A percentile compares a stretch with the other conserved stretches of the same genome.
Conservation (phyloP, 2,329 filamentous ascomycete genomes). For the Zymoseptoria crescenta region DNA sequence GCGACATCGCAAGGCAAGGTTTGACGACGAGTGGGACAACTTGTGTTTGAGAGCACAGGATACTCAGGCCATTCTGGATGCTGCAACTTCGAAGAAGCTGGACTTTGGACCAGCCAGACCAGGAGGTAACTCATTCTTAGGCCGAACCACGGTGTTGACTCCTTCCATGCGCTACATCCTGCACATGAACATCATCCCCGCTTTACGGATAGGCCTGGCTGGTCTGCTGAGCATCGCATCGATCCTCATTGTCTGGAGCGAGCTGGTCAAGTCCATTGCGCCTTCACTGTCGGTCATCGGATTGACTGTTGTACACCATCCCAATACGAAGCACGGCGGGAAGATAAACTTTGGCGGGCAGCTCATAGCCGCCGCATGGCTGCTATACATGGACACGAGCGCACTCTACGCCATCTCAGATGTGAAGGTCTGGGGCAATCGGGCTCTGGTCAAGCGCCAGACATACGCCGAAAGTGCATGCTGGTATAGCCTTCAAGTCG, state of each 20-base stretch:
- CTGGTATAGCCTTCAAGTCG: conserved; percentile 91
- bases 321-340: conserved; percentile 52
- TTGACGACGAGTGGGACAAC: conserved; percentile 76
- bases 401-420: conserved; percentile 82
- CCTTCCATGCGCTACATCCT: conserved; percentile 76
- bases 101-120: conserved; percentile 53
- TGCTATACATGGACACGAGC: conserved; percentile 91
- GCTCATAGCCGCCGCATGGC: conserved; percentile 75
- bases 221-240: conserved; percentile 66
- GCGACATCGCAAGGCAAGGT: conserved; percentile 73
- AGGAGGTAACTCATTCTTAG: conserved; percentile 34
- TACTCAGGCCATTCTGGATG: conserved; percentile 76
- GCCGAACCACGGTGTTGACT: conserved; percentile 56
- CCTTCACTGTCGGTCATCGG: conserved; percentile 66
- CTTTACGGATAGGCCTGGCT: conserved; percentile 57
- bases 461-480: conserved; percentile 90
- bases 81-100: conserved; percentile 69
- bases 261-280: conserved; percentile 76
- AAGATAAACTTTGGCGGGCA: conserved; percentile 83
- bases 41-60: conserved; percentile 67
- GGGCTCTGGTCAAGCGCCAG: conserved; percentile 80
- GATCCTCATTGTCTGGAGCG: conserved; percentile 81
- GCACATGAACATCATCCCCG: conserved; percentile 66
- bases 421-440: conserved; percentile 94
- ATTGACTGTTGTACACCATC: conserved; percentile 65